A percentile compares a stretch with the other conserved stretches of the same genome.
phyloP scores from a whole-genome alignment of 2,329 filamentous ascomycete species.

The Paradendryphiella salina region DNA sequence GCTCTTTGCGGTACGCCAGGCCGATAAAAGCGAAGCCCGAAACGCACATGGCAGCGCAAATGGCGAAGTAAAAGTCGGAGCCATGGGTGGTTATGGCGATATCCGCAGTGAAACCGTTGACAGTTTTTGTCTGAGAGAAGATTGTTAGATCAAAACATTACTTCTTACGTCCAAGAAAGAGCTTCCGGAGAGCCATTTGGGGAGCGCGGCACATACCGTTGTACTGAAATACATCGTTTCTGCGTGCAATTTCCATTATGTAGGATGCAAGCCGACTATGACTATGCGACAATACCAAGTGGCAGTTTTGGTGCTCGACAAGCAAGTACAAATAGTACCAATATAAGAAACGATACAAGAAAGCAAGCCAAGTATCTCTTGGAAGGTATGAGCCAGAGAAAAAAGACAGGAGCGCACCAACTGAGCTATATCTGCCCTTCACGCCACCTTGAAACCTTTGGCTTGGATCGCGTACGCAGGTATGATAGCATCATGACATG shows the following conservation, averaged over 20 bases:
- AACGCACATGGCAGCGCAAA: constrained; percentile 62
- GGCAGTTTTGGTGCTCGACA: background rate
- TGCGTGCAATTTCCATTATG: constrained; percentile 13
- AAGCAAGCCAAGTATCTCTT: too few species aligned
- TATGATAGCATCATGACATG: constrained; percentile 3
- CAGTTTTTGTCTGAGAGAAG: constrained; percentile 45
- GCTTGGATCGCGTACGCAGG: too few species aligned
- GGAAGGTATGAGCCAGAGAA: too few species aligned
- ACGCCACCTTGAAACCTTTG: background rate
- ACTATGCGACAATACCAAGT: background rate
- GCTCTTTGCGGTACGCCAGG: constrained; percentile 57
- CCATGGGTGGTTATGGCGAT: constrained; percentile 63
- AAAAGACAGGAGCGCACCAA: background rate
- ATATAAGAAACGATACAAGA: too few species aligned
- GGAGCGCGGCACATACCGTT: constrained; percentile 20
- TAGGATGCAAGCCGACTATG: background rate
- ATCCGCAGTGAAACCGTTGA: constrained; percentile 54
- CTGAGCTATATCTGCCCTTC: background rate
- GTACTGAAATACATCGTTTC: constrained; percentile 29
- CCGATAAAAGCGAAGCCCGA: constrained; percentile 59
- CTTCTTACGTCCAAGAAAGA: background rate
- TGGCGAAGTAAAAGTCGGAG: constrained; percentile 66
- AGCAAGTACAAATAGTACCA: background rate
- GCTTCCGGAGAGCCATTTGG: too few species aligned
- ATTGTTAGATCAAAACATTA: background rate